Evolutionary conservation across 805 yeast species (phyloP).

Genomic region (Myxozyma neglecta): DNA sequence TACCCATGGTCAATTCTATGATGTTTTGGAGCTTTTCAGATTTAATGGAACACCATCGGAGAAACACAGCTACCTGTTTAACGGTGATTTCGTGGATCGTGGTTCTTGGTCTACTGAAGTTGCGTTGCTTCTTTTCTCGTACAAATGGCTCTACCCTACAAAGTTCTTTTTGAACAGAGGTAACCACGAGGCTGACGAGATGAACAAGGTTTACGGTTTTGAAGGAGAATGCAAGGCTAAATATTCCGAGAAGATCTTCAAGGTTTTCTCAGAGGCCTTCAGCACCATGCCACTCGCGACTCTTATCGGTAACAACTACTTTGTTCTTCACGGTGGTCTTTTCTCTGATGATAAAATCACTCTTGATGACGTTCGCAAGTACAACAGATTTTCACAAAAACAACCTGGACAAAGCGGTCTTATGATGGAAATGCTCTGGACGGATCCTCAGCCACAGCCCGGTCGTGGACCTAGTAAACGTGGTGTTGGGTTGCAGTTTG

Average conservation of each 20-base stretch:
- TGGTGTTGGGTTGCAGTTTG: constrained; percentile 95
- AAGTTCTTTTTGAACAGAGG: constrained; percentile 82
- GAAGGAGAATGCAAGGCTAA: constrained; percentile 93
- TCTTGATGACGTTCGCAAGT: constrained; percentile 68
- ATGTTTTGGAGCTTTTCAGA: constrained; percentile 75
- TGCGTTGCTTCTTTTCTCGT: constrained; percentile 72
- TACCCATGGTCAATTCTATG: constrained; percentile 96
- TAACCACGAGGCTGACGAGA: constrained; percentile 93
- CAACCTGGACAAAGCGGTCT: constrained; percentile 91
- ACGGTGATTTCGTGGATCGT: constrained; percentile 97
- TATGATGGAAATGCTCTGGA: constrained; percentile 96
- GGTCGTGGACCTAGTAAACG: constrained; percentile 90
- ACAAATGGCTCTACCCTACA: constrained; percentile 74
- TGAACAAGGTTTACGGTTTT: constrained; percentile 96
- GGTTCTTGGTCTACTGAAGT: constrained; percentile 99
- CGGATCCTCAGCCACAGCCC: constrained; percentile 79
- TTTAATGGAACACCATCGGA: constrained; percentile 68
- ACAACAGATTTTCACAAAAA: constrained; percentile 59
- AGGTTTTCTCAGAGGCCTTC: constrained; percentile 82
- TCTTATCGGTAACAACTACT: constrained; percentile 70
- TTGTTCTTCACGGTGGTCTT: constrained; percentile 95
- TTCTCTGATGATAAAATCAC: constrained; percentile 74
- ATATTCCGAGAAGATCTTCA: constrained; percentile 75
- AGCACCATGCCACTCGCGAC: constrained; percentile 84
- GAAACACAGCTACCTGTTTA: constrained; percentile 76